Conservation (phyloP, 345 rosid species). For the Cochlearia excelsa region DNA sequence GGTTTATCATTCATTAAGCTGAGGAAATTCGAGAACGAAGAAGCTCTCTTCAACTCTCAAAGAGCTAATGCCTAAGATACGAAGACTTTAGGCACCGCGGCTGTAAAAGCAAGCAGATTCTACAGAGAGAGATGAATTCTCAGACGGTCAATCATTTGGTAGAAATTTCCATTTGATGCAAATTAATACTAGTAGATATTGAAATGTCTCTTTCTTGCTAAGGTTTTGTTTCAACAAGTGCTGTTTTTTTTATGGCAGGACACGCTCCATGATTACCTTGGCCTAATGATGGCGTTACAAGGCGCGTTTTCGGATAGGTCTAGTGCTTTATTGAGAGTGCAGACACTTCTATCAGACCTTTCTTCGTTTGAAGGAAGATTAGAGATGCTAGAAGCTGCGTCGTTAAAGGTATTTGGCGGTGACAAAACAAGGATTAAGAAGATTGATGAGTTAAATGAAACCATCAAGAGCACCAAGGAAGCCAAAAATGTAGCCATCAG, state of each 20-base stretch:
- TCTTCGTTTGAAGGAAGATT: conserved; percentile 65
- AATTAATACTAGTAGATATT: too few relatives aligned
- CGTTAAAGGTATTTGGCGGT: conserved; percentile 94
- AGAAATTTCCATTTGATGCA: too few relatives aligned
- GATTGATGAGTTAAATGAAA: conserved; percentile 83
- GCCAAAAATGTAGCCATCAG: conserved; percentile 82
- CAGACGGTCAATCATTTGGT: conserved; percentile 97
- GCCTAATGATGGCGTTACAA: conserved; percentile 86
- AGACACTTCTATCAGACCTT: conserved; percentile 79
- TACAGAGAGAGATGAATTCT: conserved; percentile 79
- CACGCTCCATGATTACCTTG: conserved; percentile 86
- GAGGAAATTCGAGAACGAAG: conserved; percentile 90
- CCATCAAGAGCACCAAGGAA: conserved; percentile 71
- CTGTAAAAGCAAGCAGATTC: conserved; percentile 95
- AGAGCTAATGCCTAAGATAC: conserved; percentile 73
- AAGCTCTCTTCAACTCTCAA: conserved; percentile 71
- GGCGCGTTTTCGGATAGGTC: conserved; percentile 86
- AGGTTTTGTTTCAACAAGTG: too few relatives aligned
- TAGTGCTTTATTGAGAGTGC: conserved; percentile 85
- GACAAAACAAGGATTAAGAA: conserved; percentile 90
- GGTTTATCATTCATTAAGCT: conserved; percentile 86
- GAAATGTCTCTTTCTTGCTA: too few relatives aligned
- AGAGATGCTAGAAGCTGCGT: conserved; percentile 89
- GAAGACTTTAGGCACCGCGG: conserved; percentile 89
- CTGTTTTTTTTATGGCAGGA: conserved; percentile 48